phyloP scores from a whole-genome alignment of 2,329 filamentous ascomycete genomes.

The Rosellinia necatrix region DNA sequence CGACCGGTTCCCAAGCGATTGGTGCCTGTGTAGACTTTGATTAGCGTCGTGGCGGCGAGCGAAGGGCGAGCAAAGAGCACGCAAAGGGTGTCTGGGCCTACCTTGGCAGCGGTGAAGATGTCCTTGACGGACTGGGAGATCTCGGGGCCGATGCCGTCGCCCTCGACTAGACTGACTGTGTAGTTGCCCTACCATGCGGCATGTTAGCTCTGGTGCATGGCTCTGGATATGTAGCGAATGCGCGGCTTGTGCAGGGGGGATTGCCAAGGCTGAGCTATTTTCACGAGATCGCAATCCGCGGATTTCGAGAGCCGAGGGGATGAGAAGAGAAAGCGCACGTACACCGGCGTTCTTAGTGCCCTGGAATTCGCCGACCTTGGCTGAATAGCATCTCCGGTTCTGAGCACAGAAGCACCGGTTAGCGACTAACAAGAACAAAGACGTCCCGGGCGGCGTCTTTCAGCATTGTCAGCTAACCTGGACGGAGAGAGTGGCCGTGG shows the following conservation, averaged over 20 bases:
- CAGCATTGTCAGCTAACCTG: conserved; percentile 55
- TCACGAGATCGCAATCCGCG: conserved; percentile 34
- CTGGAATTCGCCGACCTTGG: conserved; percentile 86
- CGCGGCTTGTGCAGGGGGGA: conserved; percentile 20
- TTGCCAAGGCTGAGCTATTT: conserved; percentile 48
- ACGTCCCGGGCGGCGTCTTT: not conserved
- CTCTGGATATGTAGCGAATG: conserved; percentile 21
- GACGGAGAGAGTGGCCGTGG: conserved; percentile 52
- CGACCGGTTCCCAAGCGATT: conserved; percentile 95
- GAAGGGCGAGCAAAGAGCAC: not conserved
- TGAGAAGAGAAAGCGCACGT: conserved; percentile 47
- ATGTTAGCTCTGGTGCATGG: conserved; percentile 29
- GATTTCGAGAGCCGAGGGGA: conserved; percentile 21
- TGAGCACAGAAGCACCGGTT: conserved; percentile 38
- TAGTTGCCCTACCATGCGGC: conserved; percentile 74
- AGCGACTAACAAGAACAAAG: conserved; percentile 30
- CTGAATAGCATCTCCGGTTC: conserved; percentile 66
- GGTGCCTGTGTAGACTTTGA: conserved; percentile 64
- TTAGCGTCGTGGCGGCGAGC: conserved; percentile 4
- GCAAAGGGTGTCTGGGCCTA: conserved; percentile 50
- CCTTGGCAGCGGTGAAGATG: conserved; percentile 94
- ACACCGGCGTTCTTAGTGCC: conserved; percentile 88
- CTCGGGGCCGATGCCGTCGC: conserved; percentile 97
- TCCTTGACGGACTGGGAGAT: conserved; percentile 98
- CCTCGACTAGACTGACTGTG: conserved; percentile 96